phyloP scores from a whole-genome alignment of 225 moss, liverwort and hornwort species.

The Climacium dendroides region DNA sequence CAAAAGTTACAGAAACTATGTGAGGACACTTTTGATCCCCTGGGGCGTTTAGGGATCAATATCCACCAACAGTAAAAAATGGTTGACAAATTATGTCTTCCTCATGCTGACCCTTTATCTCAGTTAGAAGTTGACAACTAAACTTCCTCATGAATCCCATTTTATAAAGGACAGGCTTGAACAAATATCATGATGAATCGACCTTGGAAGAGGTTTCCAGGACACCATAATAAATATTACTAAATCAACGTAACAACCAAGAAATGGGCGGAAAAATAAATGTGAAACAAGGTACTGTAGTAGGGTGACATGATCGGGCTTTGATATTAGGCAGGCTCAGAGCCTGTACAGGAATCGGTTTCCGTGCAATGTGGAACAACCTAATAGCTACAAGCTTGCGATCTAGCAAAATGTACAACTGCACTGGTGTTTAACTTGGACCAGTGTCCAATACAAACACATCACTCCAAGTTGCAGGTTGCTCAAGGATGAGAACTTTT shows the following conservation, averaged over 20 bases:
- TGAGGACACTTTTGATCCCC: too few species aligned
- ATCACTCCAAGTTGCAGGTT: conserved; percentile 13
- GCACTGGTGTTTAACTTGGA: conserved; percentile 27
- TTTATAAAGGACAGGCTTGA: not conserved
- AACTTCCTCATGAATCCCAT: not conserved
- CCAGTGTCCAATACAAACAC: conserved; percentile 23
- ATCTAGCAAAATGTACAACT: conserved; percentile 47
- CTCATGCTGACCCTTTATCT: not conserved
- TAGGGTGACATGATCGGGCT: conserved; percentile 11
- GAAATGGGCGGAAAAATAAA: not conserved
- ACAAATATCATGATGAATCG: not conserved
- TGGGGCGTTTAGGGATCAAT: too few species aligned
- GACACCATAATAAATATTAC: not conserved
- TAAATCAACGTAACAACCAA: not conserved
- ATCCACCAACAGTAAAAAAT: not conserved
- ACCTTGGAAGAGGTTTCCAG: too few species aligned
- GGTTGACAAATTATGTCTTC: not conserved
- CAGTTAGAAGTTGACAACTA: not conserved
- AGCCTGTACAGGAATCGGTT: conserved; percentile 9
- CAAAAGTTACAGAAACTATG: too few species aligned
- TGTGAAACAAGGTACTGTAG: not conserved
- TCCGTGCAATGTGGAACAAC: conserved; percentile 21
- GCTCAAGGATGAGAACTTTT: not conserved
- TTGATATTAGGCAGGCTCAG: conserved; percentile 26
- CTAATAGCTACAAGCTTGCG: conserved; percentile 12